phyloP scores from a whole-genome alignment of 225 moss, liverwort and hornwort genomes.

The Ulota crispa region DNA sequence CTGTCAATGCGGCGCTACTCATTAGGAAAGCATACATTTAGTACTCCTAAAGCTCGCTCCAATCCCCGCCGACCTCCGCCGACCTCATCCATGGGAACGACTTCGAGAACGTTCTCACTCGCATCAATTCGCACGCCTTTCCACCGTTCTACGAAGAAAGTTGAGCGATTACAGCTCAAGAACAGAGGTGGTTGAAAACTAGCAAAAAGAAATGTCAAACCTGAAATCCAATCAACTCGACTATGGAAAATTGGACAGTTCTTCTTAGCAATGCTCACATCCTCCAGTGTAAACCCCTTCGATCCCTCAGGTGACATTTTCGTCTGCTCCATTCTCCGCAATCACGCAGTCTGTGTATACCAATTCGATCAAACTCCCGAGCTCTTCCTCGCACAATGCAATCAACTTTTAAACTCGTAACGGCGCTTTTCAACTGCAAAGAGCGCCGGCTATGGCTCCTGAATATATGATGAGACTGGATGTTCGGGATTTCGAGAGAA shows the following conservation, averaged over 20 bases:
- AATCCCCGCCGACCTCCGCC: constrained; percentile 1
- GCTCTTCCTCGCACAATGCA: neutral
- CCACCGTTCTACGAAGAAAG: neutral
- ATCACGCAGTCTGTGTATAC: neutral
- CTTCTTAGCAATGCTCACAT: neutral
- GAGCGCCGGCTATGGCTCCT: neutral
- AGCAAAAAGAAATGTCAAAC: neutral
- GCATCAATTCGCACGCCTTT: neutral
- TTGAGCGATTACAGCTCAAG: neutral
- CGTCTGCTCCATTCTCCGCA: constrained; percentile 21
- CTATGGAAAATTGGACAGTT: neutral
- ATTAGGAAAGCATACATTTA: neutral
- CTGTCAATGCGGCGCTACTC: neutral
- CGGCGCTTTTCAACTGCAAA: neutral
- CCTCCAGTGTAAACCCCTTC: constrained; percentile 35
- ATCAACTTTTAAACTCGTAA: too few relatives aligned
- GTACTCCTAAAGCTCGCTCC: constrained; percentile 31
- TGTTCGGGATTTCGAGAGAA: neutral
- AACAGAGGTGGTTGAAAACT: neutral
- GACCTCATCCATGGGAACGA: constrained; percentile 11
- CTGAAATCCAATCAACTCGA: neutral
- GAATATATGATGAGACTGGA: neutral
- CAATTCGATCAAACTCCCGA: neutral
- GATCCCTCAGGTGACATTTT: constrained; percentile 62
- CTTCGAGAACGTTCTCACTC: neutral